Base-by-base conservation (phyloP, 2,329 filamentous ascomycete species). In the Diaporthe eres region DNA sequence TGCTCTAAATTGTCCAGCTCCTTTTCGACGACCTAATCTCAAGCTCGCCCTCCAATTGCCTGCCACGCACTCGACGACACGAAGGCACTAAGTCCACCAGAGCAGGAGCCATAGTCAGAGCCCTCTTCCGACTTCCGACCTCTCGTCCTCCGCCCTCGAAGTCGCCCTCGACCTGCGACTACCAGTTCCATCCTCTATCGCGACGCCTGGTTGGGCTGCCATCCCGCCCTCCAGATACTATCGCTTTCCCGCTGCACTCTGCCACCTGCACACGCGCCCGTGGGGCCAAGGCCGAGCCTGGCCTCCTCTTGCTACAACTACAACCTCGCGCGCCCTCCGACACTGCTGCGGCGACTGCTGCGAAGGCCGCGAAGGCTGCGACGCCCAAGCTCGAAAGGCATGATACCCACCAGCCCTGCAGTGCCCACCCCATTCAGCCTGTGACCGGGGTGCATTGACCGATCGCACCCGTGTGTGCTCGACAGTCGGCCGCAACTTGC, bases 1-100 rank as follows among this genome's bases (percentile, higher is more conserved):
- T 74, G 55, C 71, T 74, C 58, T 74, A 76, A 74, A 76, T 70
- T 74, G 71, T 65, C 71, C 61, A 73, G 74, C 74, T 76, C 74
- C 74, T 76, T 76, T 76, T 75, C 63, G 58, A 73, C 71, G 58
- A 65, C 71, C 71, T 61, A 63, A 63, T 70, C 65, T 70, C 65
- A 70, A 70, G 65, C 65, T 31, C 9, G 65, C 34, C 65, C 34
- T 70, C 65, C 65, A 70, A 55, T 70, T 70, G 49, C 65, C 49
- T 55, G n/a, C 58, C 58, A 42, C 65, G 34, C 47, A 44, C 71
- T 65, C 25, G 47, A 63, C 71, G n/a, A 73, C 58, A 65, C 71
- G 61, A 73, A 17, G 19, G 34, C 47, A 65, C 47, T 47, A 55
- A 65, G 58, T 61, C 49, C 47, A 51, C 65, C 71, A 25, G 71